These are phyloP conservation scores for Phytophthora ohioensis DNA, from an alignment of 352 stramenopile species.

Conservation along the genomic window DNA sequence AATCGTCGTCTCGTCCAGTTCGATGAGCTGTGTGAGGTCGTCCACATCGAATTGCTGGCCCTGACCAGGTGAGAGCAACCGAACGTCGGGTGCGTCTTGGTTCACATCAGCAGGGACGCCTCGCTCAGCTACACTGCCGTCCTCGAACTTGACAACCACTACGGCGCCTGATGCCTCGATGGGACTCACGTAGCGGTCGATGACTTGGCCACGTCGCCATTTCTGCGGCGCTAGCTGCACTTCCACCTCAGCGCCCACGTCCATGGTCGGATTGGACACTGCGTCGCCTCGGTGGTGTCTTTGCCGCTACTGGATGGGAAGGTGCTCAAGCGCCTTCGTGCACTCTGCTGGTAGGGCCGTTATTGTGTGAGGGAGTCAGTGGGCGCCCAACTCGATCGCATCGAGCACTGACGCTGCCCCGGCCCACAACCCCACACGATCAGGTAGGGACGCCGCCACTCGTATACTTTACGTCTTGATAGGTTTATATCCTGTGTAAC, in stretches of 20 bases:
- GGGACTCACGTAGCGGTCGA: slow-evolving; percentile 71
- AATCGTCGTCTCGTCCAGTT: slow-evolving; percentile 78
- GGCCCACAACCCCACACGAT: slow-evolving; percentile 31
- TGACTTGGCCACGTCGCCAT: slow-evolving; percentile 62
- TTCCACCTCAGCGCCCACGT: slow-evolving; percentile 74
- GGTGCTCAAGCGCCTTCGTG: slow-evolving; percentile 28
- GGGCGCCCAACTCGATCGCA: slow-evolving; percentile 10
- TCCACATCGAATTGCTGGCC: slow-evolving; percentile 63
- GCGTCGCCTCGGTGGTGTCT: slow-evolving; percentile 10
- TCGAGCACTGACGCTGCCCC: slow-evolving; percentile 16
- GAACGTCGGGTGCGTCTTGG: slow-evolving; percentile 40
- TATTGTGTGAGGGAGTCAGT: slow-evolving; percentile 31
- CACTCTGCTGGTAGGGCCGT: slow-evolving; percentile 27
- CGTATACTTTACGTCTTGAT: neutral
- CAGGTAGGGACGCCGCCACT: slow-evolving; percentile 7
- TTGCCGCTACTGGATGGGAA: slow-evolving; percentile 25
- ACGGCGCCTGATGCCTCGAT: slow-evolving; percentile 63
- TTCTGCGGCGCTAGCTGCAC: slow-evolving; percentile 50
- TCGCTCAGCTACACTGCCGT: slow-evolving; percentile 59
- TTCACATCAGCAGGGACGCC: slow-evolving; percentile 52
- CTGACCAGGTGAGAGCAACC: slow-evolving; percentile 27
- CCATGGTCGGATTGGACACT: slow-evolving; percentile 52
- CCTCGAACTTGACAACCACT: slow-evolving; percentile 72
- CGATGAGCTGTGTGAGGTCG: slow-evolving; percentile 85
- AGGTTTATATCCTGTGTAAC: neutral